Base-by-base conservation (phyloP, 306 rosid genomes). In the cucumber (Cucumis sativus) region DNA sequence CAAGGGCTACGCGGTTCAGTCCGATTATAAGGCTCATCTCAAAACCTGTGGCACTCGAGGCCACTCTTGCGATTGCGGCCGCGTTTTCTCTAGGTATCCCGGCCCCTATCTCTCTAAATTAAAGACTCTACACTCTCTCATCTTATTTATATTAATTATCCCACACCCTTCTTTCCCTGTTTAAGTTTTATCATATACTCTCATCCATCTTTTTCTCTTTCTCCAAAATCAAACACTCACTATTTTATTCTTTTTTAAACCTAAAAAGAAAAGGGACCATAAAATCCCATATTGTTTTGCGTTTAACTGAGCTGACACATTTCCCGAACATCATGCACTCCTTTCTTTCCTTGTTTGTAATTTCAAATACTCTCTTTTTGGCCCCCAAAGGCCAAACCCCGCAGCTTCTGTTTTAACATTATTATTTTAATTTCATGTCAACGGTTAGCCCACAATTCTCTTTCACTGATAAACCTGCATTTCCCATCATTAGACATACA, bases 1-100 rank as follows among this genome's bases (percentile, higher is more conserved):
- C 16, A 95, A 95, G 75, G 97, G 90, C 28, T 95, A 95, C 55
- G 98, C 98, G 16, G 98, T 95, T 82, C 98, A 95, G 75, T 95
- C 98, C 25, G 98, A 95, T 82, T 95, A 88, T 78, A 95, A 95
- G 82, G 98, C 98, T 0, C 98, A 95, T 83, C 98, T 95, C 82
- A 95, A 95, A 80, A 95, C 98, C 51, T 95, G 98, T 54, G 98
- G 98, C 71, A 95, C 98, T 43, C 51, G 98, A 7, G 98, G 98
- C 78, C 98, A 95, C 80, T 95, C 98, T 33, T 95, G 98, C 56
- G 98, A 95, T 76, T 95, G 98, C 62, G 98, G 98, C 58, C 91
- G 98, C 0, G 98, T 95, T 52, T 95, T 95, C 90, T 95, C 98
- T 6, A 89, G 98, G 79, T 76, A 15, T 6, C 57, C 1, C 51